Evolutionary conservation across 169 alveolate species (phyloP), one percentile per base, ranked within the genome.

Genomic region (Theileria sp.): DNA sequence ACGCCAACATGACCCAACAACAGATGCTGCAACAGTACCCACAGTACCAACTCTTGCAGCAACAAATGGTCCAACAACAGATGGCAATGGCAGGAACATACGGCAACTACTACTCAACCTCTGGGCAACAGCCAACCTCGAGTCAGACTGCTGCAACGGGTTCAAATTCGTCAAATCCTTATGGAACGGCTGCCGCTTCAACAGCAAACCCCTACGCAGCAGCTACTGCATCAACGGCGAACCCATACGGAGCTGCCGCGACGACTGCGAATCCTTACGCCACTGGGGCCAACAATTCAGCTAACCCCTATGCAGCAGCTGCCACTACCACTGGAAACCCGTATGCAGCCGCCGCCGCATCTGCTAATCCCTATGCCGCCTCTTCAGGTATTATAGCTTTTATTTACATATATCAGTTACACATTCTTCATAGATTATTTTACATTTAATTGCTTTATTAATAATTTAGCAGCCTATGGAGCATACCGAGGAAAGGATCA

Each of bases 11-110:
- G 75, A 66, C 75, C 15, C 79, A 71, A 79, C 79, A 71, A 9
- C 79, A 71, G 54, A 54, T 71, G 56, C 34, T 71, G 1, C 79
- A 71, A 26, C 79, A 71, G 68, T 66, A 66, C 75, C 61, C 75
- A 21, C 75, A 66, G 58, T 38, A 71, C 26, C 68, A 71, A 50
- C 75, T 58, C 23, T 26, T 71, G 70, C 79, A 71, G 56, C 79
- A 71, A 10, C 79, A 71, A 9, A 71, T 71, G 79, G 56, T 71
- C 5, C 79, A 71, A 54, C 79, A 71, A 30, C 79, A 71, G n/a
- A 50, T 71, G 79, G 25, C 79, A 32, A 71, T 71, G 79, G 66
- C 79, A 19, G 70, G 49, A 1, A 32, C 79, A 1, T 71, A 71
- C 56, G 79, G 70, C 3, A 36, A 34, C 79, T 71, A 71, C 67